Percentiles rank a stretch among this genome's conserved stretches.
Evolutionary conservation across 2,329 filamentous ascomycete genomes (phyloP).

Genomic region (Fusarium nematophilum): DNA sequence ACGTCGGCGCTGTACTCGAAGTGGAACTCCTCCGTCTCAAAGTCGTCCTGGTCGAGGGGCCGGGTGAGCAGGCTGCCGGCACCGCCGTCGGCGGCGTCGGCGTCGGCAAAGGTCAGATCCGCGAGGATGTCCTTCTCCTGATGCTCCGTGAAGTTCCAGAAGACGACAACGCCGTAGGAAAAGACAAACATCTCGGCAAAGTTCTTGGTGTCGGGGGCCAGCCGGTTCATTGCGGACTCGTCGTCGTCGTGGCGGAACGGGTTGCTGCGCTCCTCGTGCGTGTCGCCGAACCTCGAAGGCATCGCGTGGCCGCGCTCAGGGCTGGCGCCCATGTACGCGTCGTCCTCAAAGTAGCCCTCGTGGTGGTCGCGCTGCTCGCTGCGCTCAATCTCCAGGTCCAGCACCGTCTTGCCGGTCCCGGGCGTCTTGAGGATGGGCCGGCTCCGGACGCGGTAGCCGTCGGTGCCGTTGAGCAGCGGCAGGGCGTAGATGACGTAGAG

Average conservation of each 20-base stretch:
- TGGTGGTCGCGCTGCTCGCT: constrained; percentile 91
- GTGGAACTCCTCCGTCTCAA: constrained; percentile 98
- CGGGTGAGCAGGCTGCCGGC: constrained; percentile 77
- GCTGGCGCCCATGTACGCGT: constrained; percentile 61
- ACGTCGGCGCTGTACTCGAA: constrained; percentile 94
- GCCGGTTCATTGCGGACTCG: constrained; percentile 65
- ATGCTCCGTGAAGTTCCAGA: constrained; percentile 97
- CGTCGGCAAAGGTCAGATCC: constrained; percentile 88
- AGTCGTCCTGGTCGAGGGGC: constrained; percentile 87
- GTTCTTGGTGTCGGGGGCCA: constrained; percentile 77
- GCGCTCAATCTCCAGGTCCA: constrained; percentile 95
- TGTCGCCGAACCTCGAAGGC: constrained; percentile 48
- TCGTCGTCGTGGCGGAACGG: constrained; percentile 53
- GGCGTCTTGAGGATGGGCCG: constrained; percentile 93
- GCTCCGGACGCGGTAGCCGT: constrained; percentile 89
- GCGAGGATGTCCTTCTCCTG: constrained; percentile 98
- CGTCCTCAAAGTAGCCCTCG: constrained; percentile 88
- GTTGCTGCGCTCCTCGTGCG: constrained; percentile 45
- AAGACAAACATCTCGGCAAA: constrained; percentile 98
- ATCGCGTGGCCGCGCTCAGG: constrained; percentile 46
- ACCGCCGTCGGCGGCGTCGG: constrained; percentile 70
- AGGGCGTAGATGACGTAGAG: constrained; percentile 95
- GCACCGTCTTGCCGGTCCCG: constrained; percentile 85
- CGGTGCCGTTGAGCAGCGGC: constrained; percentile 84
- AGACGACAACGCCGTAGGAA: constrained; percentile 95